Conservation (phyloP, 495 filamentous ascomycete species). For the Penicillium goetzii region DNA sequence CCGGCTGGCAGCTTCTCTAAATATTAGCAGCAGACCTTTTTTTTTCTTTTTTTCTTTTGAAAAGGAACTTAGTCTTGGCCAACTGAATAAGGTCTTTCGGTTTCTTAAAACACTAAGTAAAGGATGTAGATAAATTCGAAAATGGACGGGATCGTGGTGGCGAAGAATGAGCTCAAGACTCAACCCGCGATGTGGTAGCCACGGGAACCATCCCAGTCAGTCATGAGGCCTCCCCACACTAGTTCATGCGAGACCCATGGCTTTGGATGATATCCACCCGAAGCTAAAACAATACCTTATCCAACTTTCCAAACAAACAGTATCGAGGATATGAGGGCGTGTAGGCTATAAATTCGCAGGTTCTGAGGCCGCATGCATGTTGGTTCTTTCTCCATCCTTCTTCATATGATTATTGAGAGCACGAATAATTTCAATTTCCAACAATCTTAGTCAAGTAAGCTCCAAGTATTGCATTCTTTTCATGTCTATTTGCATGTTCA, state of each 20-base stretch:
- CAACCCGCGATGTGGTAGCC: neutral
- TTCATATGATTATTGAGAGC: neutral
- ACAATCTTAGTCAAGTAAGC: neutral
- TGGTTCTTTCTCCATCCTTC: neutral
- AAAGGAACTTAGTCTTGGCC: no score
- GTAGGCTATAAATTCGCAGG: neutral
- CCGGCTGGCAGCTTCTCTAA: neutral
- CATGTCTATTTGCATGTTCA: neutral
- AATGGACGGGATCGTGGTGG: neutral
- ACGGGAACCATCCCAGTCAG: neutral
- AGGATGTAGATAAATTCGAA: neutral
- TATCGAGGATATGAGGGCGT: neutral
- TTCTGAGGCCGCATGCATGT: neutral
- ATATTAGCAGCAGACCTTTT: no score
- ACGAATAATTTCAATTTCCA: neutral
- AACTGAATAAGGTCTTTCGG: no score
- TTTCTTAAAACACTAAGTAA: neutral
- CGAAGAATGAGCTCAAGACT: conserved; percentile 2
- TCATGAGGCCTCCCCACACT: neutral
- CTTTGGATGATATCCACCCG: neutral
- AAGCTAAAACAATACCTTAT: neutral
- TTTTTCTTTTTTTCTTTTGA: no score
- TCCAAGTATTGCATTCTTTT: neutral
- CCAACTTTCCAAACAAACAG: neutral
- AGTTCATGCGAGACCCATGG: neutral